A percentile compares a stretch with the other conserved stretches of the same genome.
These are phyloP conservation scores for Chaetomiaceae sp. DNA, from an alignment of 2,329 filamentous ascomycete genomes.

Conservation along the genomic window DNA sequence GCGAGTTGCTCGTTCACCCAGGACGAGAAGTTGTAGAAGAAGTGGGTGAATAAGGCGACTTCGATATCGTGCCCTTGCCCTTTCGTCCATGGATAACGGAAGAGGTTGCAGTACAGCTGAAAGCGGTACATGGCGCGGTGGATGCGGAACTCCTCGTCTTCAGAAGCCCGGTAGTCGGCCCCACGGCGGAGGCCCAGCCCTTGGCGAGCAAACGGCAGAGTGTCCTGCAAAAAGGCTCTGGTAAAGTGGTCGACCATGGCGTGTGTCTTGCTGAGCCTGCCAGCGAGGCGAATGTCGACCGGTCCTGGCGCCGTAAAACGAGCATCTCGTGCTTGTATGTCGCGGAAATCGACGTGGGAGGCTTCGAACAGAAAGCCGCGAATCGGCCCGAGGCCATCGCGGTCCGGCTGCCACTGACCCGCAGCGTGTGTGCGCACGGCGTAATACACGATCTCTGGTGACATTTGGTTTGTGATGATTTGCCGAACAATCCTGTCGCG, in stretches of 20 bases:
- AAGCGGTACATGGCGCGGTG: constrained; percentile 3
- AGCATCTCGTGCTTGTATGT: too few species aligned
- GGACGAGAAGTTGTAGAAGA: neutral
- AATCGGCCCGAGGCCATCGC: too few species aligned
- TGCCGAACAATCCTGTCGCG: neutral
- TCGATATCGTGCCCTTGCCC: neutral
- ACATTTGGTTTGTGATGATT: neutral
- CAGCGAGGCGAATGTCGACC: neutral
- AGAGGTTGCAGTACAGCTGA: neutral
- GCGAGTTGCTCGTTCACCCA: constrained; percentile 6
- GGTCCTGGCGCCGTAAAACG: too few species aligned
- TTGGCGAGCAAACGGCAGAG: neutral
- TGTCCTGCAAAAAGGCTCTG: neutral
- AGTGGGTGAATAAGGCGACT: neutral
- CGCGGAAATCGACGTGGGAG: too few species aligned
- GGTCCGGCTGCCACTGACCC: too few species aligned
- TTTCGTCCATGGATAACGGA: neutral
- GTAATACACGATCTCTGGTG: neutral
- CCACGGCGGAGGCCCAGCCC: neutral
- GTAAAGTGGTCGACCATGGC: neutral
- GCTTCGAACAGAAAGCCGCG: too few species aligned
- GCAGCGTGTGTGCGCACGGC: neutral
- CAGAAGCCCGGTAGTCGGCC: neutral
- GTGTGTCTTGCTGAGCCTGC: neutral
- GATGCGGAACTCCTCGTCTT: neutral